A percentile compares a stretch with the other conserved stretches of the same genome.
Conservation (phyloP, 371 early-diverging fungal species). For the Ordospora pajunii region DNA sequence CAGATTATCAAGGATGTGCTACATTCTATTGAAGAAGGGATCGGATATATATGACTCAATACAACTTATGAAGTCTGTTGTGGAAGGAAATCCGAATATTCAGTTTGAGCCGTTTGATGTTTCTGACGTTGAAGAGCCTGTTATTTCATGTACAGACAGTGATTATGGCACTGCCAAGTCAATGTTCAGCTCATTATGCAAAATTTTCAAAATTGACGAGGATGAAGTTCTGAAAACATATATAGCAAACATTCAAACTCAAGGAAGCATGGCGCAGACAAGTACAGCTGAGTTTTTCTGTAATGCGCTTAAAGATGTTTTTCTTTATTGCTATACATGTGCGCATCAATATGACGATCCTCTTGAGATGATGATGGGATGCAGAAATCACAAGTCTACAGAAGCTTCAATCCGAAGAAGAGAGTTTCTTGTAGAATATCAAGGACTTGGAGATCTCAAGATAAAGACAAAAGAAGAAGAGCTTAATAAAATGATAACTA, state of each 20-base stretch:
- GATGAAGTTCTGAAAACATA: not conserved
- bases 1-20: not conserved
- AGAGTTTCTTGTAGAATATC: not conserved
- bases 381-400: not conserved
- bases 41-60: not conserved
- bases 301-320: not conserved
- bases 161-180: not conserved
- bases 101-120: not conserved
- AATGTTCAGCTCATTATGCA: not conserved
- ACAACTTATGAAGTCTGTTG: not conserved
- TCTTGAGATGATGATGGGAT: conserved; percentile 11
- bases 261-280: not conserved
- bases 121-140: not conserved
- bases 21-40: not conserved
- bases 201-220: not conserved
- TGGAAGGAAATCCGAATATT: not conserved
- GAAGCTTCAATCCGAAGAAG: conserved; percentile 1
- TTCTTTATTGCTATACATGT: conserved; percentile 22
- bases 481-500: conserved; percentile 16
- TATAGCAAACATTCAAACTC: not conserved
- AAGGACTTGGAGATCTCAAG: not conserved
- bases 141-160: not conserved
- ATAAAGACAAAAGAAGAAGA: not conserved
- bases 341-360: not conserved
- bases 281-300: not conserved